Base-by-base conservation (phyloP, 2,329 filamentous ascomycete species). In the Colletotrichum musicola region DNA sequence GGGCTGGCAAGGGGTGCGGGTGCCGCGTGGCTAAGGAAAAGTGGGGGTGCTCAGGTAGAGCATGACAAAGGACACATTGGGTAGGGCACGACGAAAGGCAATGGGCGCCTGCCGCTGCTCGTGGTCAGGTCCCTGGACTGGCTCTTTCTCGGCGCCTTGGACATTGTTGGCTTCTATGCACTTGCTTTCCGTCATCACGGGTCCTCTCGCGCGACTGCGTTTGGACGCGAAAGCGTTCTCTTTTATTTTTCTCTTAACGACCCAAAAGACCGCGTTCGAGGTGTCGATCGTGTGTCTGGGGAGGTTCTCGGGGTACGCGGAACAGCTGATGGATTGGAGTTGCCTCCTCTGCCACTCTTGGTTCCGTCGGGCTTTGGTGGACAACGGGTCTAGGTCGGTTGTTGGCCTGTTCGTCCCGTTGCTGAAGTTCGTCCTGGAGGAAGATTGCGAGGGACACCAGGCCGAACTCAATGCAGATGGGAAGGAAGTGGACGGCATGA, bases 31-130 rank as follows among this genome's bases (percentile, higher is more conserved):
- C n/a, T n/a, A n/a, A n/a, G n/a, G n/a, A n/a, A 74, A 95, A 95
- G 72, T 95, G 93, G 70, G 94, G 91, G 67, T 95, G 92, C 70
- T 97, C 93, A n/a, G n/a, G 71, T 96, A 89, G 0, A 97, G 81
- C n/a, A n/a, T n/a, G n/a, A n/a, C n/a, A n/a, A n/a, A n/a, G n/a
- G n/a, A n/a, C n/a, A n/a, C n/a, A n/a, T n/a, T n/a, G n/a, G n/a
- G n/a, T 0, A 97, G 78, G 0, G 93, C 95, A 1, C 93, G 85
- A 73, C 98, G 95, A 0, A 97, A 78, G 0, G 91, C 90, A 57
- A 97, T 94, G 0, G 98, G 79, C 0, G 92, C 91, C 72, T 96
- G 92, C 92, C 93, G 97, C 74, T 97, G 92, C 64, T 94, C 89
- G 49, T 87, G 82, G 30, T 83, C 88, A 0, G 90, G 77, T n/a